These are phyloP conservation scores for Saccharomycopsis fermentans DNA, from an alignment of 805 yeast genomes.

Conservation along the genomic window DNA sequence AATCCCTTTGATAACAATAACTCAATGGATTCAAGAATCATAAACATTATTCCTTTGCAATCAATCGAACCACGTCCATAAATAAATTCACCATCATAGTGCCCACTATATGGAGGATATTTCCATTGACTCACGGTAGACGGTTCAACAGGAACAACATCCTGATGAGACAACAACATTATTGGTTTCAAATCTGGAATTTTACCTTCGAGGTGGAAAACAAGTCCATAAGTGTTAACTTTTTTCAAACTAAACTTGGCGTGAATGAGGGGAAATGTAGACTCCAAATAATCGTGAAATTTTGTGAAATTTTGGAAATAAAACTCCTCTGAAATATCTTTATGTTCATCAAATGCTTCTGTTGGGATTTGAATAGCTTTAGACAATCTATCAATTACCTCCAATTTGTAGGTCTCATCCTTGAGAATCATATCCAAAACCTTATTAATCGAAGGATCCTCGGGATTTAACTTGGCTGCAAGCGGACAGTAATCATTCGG, in stretches of 20 bases:
- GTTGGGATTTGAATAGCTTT: slow-evolving; percentile 47
- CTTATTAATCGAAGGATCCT: slow-evolving; percentile 10
- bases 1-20: slow-evolving; percentile 40
- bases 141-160: slow-evolving; percentile 66
- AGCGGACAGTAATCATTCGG: background rate
- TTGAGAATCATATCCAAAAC: slow-evolving; percentile 28
- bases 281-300: slow-evolving; percentile 44
- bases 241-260: slow-evolving; percentile 35
- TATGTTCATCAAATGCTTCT: slow-evolving; percentile 33
- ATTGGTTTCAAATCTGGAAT: slow-evolving; percentile 45
- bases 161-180: slow-evolving; percentile 67
- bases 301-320: slow-evolving; percentile 37
- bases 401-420: slow-evolving; percentile 26
- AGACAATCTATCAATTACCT: slow-evolving; percentile 33
- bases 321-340: slow-evolving; percentile 24
- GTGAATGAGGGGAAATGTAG: slow-evolving; percentile 47
- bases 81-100: slow-evolving; percentile 54
- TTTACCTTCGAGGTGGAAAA: slow-evolving; percentile 45
- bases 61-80: slow-evolving; percentile 78
- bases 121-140: slow-evolving; percentile 51
- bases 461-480: background rate
- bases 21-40: slow-evolving; percentile 57
- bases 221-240: slow-evolving; percentile 55
- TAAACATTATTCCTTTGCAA: slow-evolving; percentile 60
- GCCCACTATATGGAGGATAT: slow-evolving; percentile 58